phyloP scores from a whole-genome alignment of 345 rosid species.

The Boechera retrofracta region DNA sequence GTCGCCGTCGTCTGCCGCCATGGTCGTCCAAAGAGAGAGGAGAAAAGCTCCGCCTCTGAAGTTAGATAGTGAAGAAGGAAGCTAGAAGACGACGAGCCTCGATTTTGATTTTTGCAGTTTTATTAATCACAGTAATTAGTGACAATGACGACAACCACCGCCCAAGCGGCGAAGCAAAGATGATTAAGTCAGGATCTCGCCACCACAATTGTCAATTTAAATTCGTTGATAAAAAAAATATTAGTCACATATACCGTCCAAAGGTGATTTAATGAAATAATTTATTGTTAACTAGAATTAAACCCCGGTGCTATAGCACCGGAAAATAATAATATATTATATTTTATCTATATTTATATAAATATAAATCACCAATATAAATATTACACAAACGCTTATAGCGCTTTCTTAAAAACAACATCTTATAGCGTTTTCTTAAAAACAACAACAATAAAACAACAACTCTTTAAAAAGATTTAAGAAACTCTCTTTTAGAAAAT shows the following conservation, averaged over 20 bases:
- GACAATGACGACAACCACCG: constrained; percentile 29
- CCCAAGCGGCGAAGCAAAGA: constrained; percentile 45
- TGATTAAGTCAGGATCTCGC: constrained; percentile 28
- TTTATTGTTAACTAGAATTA: too few species aligned
- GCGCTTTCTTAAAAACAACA: too few species aligned
- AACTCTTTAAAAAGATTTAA: too few species aligned
- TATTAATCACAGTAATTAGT: constrained; percentile 9
- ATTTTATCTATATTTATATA: too few species aligned
- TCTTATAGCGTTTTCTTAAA: too few species aligned
- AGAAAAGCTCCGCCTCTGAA: constrained; percentile 38
- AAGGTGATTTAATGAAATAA: not conserved
- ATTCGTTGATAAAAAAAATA: not conserved
- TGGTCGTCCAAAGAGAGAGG: constrained; percentile 33
- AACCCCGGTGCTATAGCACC: too few species aligned
- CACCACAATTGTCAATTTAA: constrained; percentile 5
- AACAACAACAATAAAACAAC: too few species aligned
- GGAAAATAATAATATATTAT: too few species aligned
- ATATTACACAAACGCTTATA: too few species aligned
- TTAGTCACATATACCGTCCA: not conserved
- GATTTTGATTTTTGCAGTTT: not conserved
- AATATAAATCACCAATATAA: too few species aligned
- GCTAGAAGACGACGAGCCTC: constrained; percentile 28
- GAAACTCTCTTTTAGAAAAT: too few species aligned
- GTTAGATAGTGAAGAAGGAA: constrained; percentile 15
- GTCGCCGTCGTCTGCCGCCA: constrained; percentile 69